Conservation (phyloP, 2,329 filamentous ascomycete genomes). For the Trichoderma simmonsii region DNA sequence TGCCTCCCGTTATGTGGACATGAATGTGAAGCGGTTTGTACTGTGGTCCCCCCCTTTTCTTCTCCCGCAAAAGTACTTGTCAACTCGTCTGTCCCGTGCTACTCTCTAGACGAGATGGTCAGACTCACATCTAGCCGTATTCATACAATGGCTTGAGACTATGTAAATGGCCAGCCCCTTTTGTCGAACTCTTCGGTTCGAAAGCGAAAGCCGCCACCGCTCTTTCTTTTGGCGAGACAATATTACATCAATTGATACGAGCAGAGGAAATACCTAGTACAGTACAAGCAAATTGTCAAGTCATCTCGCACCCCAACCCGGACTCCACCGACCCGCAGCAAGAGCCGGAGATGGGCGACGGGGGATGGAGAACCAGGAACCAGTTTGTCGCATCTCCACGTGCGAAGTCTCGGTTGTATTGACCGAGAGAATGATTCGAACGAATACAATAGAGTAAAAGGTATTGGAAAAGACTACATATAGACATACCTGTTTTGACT, state of each 20-base stretch:
- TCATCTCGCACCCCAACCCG: not conserved
- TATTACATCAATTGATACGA: not conserved
- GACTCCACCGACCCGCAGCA: not conserved
- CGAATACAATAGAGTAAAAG: not conserved
- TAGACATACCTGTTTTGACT: too few relatives aligned
- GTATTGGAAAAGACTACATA: not conserved
- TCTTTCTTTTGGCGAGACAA: not conserved
- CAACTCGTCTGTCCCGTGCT: not conserved
- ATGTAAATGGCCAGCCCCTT: not conserved
- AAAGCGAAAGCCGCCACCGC: not conserved
- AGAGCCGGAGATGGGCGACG: not conserved
- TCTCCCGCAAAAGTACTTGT: not conserved
- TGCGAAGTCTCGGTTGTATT: not conserved
- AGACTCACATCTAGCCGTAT: not conserved
- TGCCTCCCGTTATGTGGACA: not conserved
- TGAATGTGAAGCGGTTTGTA: not conserved
- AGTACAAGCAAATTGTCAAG: not conserved
- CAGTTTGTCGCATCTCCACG: not conserved
- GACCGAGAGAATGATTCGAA: not conserved
- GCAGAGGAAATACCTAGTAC: not conserved
- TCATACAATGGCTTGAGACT: not conserved
- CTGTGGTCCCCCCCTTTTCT: not conserved
- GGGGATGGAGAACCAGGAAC: not conserved
- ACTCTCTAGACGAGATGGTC: not conserved
- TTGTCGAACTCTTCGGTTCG: not conserved